Percentiles rank a stretch among this genome's conserved stretches.
Conservation (phyloP, 2,329 filamentous ascomycete species). For the Aureobasidium vineae region DNA sequence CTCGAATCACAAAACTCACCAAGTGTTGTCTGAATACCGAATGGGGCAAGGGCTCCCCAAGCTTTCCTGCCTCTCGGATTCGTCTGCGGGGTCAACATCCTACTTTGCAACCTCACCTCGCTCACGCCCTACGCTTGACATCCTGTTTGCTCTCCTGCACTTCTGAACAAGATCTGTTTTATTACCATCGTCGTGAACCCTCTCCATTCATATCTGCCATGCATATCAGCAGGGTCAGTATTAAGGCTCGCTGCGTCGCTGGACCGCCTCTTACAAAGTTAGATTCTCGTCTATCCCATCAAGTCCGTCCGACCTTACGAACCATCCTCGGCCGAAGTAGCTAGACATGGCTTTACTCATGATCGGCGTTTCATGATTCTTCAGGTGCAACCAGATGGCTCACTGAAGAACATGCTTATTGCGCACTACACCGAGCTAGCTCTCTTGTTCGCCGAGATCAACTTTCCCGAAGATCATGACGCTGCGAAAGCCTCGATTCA, state of each 20-base stretch:
- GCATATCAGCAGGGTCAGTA: slow-evolving; percentile 39
- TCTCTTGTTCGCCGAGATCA: slow-evolving; percentile 44
- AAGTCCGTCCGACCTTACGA: slow-evolving; percentile 47
- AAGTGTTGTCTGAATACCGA: neutral
- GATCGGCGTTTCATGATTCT: slow-evolving; percentile 48
- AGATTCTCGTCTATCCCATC: slow-evolving; percentile 51
- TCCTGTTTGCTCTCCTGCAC: neutral
- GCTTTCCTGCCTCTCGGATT: neutral
- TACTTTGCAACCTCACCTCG: neutral
- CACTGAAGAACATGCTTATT: slow-evolving; percentile 46
- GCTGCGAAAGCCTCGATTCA: slow-evolving; percentile 38
- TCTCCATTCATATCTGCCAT: slow-evolving; percentile 30
- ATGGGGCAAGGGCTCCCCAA: slow-evolving; percentile 14
- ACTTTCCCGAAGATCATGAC: slow-evolving; percentile 34
- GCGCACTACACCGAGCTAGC: slow-evolving; percentile 43
- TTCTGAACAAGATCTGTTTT: neutral
- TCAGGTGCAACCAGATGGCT: slow-evolving; percentile 38
- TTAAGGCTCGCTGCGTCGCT: slow-evolving; percentile 18
- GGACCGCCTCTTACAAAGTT: neutral
- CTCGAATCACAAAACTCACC: neutral
- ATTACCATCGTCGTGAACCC: neutral
- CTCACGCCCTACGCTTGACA: neutral
- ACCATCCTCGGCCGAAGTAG: slow-evolving; percentile 42
- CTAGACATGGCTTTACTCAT: slow-evolving; percentile 47
- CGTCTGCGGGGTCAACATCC: slow-evolving; percentile 4